Evolutionary conservation across 371 early-diverging fungal genomes (phyloP).

Genomic region (Syncephalastrum sp.): DNA sequence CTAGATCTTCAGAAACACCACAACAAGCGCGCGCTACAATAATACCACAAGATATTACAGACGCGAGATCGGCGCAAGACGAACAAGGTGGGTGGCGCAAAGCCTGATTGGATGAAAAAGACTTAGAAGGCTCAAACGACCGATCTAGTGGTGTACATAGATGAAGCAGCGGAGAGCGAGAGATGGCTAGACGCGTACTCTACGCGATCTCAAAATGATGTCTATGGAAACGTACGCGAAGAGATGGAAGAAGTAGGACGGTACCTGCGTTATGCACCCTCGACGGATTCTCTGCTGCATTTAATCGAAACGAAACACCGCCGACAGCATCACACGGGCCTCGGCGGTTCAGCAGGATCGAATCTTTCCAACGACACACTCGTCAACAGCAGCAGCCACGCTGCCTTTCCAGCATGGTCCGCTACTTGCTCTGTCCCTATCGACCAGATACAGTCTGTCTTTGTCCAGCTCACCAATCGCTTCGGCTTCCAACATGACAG

Average conservation of each 20-base stretch:
- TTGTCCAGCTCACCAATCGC: slow-evolving; percentile 13
- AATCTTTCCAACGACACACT: slow-evolving; percentile 14
- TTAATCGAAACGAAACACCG: slow-evolving; percentile 62
- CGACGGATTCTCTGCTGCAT: slow-evolving; percentile 69
- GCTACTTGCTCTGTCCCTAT: background rate
- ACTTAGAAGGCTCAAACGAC: too few species aligned
- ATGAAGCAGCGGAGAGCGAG: too few species aligned
- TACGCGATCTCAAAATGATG: slow-evolving; percentile 49
- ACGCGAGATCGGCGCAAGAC: too few species aligned
- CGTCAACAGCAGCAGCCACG: slow-evolving; percentile 3
- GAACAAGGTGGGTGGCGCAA: too few species aligned
- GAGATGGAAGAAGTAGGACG: slow-evolving; percentile 62
- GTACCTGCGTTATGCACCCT: slow-evolving; percentile 71
- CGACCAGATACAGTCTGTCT: slow-evolving; percentile 8
- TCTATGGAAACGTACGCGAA: slow-evolving; percentile 57
- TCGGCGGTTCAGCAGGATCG: background rate
- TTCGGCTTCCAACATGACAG: slow-evolving; percentile 84
- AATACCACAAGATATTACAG: too few species aligned
- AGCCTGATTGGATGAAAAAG: too few species aligned
- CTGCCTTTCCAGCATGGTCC: background rate
- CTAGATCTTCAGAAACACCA: too few species aligned
- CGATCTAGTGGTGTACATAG: too few species aligned
- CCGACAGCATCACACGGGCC: background rate
- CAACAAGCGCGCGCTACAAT: too few species aligned
- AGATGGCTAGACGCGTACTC: too few species aligned